phyloP scores from a whole-genome alignment of 208 protist genomes.

The Trypanosoma brucei region DNA sequence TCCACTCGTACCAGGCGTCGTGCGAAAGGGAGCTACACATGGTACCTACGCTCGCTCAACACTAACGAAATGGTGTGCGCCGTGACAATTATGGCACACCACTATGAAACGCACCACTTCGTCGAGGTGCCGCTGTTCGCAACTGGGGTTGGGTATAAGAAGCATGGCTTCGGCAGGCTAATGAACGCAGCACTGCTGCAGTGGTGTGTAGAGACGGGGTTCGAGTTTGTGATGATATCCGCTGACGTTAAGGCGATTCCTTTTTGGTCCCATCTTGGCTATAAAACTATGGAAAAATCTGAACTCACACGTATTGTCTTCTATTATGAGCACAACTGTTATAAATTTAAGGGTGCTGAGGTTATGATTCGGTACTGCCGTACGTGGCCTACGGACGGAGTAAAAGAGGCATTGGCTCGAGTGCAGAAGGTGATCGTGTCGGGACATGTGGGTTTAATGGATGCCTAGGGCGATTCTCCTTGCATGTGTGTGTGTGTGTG shows the following conservation, averaged over 20 bases:
- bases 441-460: constrained; percentile 29
- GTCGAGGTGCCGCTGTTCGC: constrained; percentile 86
- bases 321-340: constrained; percentile 86
- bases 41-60: constrained; percentile 62
- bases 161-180: constrained; percentile 69
- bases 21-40: constrained; percentile 72
- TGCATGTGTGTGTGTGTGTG: no score
- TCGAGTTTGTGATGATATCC: constrained; percentile 87
- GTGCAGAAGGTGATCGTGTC: constrained; percentile 49
- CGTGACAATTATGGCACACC: constrained; percentile 71
- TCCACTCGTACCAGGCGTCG: constrained; percentile 72
- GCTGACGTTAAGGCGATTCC: constrained; percentile 78
- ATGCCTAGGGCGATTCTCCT: constrained; percentile 16
- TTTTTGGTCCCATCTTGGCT: constrained; percentile 80
- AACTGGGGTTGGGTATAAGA: constrained; percentile 84
- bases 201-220: constrained; percentile 53
- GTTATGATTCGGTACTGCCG: constrained; percentile 83
- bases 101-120: constrained; percentile 72
- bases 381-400: neutral
- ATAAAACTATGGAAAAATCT: constrained; percentile 58
- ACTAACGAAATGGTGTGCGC: constrained; percentile 72
- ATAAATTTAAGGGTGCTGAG: constrained; percentile 76
- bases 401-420: constrained; percentile 22
- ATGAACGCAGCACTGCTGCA: constrained; percentile 67
- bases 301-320: constrained; percentile 79